Evolutionary conservation across 805 yeast genomes (phyloP).

Genomic region (Monosporozyma aerobia): DNA sequence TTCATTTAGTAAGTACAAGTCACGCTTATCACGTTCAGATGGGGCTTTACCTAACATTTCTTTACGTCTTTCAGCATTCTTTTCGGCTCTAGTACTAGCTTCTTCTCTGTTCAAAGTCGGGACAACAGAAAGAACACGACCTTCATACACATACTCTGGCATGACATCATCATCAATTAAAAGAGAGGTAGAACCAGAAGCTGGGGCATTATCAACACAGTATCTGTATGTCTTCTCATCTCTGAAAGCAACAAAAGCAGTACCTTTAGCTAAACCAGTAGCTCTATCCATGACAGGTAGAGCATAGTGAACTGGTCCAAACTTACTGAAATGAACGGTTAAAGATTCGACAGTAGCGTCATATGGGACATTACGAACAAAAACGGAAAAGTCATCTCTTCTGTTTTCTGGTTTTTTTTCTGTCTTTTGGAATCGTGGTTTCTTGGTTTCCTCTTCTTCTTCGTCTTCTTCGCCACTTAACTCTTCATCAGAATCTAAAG

Average conservation of each 20-base stretch:
- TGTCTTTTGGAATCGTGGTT: conserved; percentile 22
- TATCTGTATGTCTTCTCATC: conserved; percentile 51
- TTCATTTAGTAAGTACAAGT: conserved; percentile 79
- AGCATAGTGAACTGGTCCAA: conserved; percentile 88
- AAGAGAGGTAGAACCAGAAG: conserved; percentile 50
- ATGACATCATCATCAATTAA: conserved; percentile 88
- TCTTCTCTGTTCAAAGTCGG: conserved; percentile 82
- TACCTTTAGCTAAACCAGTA: conserved; percentile 83
- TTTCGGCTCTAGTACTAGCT: conserved; percentile 65
- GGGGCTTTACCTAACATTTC: conserved; percentile 74
- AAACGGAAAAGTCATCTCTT: conserved; percentile 64
- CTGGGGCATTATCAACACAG: conserved; percentile 75
- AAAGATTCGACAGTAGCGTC: conserved; percentile 80
- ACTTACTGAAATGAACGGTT: conserved; percentile 64
- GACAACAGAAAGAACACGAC: conserved; percentile 76
- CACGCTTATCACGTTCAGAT: conserved; percentile 73
- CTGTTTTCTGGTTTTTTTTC: conserved; percentile 37
- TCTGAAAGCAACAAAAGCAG: conserved; percentile 86
- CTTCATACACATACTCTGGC: conserved; percentile 82
- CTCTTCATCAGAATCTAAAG: conserved; percentile 30
- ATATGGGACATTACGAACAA: conserved; percentile 89
- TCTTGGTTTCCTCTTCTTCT: conserved; percentile 25
- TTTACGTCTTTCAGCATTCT: conserved; percentile 62
- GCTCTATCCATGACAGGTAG: conserved; percentile 82
- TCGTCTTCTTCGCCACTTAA: conserved; percentile 27